Base-by-base conservation (phyloP, 2,329 filamentous ascomycete genomes). In the Ophiognomonia clavigignenti-juglandacearum region DNA sequence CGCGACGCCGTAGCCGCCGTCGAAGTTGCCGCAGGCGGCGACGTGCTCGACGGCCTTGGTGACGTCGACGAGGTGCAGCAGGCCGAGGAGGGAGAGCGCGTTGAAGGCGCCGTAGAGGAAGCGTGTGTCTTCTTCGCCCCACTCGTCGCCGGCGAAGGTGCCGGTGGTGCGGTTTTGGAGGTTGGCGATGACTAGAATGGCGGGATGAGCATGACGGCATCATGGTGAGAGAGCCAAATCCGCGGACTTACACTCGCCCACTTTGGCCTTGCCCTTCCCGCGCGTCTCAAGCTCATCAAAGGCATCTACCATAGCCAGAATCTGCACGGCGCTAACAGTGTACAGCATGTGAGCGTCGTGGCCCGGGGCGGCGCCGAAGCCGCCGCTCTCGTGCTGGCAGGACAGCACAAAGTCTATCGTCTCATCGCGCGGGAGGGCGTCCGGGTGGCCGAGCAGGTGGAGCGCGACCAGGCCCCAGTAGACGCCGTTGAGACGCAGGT, bases 281-380 rank as follows among this genome's bases (percentile, higher is more conserved):
- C 77, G 77, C 48, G 72, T 70, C 54, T 97, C 90, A 24, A 98
- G 77, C 57, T 92, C 86, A 52, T 85, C 85, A 56, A 96, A 75
- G 23, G 86, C 93, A 68, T 96, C 86, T 23, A 95, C 71, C 61
- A 86, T 89, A 56, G 87, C 88, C 43, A 98, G 77, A 56, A 96
- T 90, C 71, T 98, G 93, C 57, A 98, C 85, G 44, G 88, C 91
- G 69, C 90, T 96, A 62, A 93, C 87, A 45, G 93, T 98, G 64
- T 92, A 96, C 43, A 97, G 80, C 81, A 98, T 88, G 66, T 98
- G 93, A 22, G 92, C 83, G 69, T 98, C 93, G 64, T 98, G 93
- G 6, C 88, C 87, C 0, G 93, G 93, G 11, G 92, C 91, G 45
- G 93, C 91, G 39, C 91, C 91, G 62, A 98, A 97, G 13, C 93